Conservation (phyloP, 495 filamentous ascomycete species). For the Chaetomium fimeti region DNA sequence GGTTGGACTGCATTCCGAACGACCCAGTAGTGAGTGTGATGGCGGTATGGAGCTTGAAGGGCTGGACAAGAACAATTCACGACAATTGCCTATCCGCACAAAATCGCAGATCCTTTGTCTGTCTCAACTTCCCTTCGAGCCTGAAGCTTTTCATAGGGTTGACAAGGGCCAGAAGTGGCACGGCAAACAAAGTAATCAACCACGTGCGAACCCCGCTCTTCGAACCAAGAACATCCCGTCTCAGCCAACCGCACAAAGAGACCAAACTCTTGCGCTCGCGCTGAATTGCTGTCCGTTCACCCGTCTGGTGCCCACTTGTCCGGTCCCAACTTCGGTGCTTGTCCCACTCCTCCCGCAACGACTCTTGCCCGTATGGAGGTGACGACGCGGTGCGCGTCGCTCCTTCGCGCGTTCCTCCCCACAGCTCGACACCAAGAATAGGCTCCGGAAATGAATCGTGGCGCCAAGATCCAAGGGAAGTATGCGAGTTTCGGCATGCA, state of each 20-base stretch:
- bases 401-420: conserved; percentile 4
- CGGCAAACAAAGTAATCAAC: background rate
- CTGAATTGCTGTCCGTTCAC: background rate
- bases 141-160: too few relatives aligned
- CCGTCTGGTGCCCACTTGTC: background rate
- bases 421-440: conserved; percentile 1
- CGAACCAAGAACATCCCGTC: background rate
- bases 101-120: too few relatives aligned
- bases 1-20: too few relatives aligned
- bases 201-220: conserved; percentile 1
- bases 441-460: conserved; percentile 5
- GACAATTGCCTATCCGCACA: too few relatives aligned
- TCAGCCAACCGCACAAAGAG: background rate
- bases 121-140: too few relatives aligned
- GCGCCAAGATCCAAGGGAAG: background rate
- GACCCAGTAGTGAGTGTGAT: too few relatives aligned
- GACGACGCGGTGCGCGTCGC: conserved; percentile 5
- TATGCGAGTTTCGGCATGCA: background rate
- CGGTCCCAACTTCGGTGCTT: background rate
- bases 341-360: background rate
- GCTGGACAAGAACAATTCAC: too few relatives aligned
- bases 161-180: background rate
- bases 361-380: too few relatives aligned
- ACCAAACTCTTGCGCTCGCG: background rate
- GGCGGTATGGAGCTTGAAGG: too few relatives aligned